Base-by-base conservation (phyloP, 2,329 filamentous ascomycete genomes). In the Pezicula rhizophila region DNA sequence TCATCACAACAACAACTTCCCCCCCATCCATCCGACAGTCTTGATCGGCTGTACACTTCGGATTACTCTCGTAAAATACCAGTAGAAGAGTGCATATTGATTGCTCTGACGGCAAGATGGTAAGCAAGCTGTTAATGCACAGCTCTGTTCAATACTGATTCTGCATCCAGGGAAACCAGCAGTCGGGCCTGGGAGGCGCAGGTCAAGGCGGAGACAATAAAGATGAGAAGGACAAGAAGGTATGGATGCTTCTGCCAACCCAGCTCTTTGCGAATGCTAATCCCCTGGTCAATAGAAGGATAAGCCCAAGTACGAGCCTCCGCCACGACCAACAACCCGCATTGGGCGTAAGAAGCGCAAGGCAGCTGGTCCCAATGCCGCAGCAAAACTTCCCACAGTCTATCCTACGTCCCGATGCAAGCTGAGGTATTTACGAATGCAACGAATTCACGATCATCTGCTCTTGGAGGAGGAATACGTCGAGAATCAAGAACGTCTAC, bases 281-380 rank as follows among this genome's bases (percentile, higher is more conserved):
- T 46, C n/a, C 23, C 26, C 45, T 34, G 18, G 18, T 51, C 34
- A 52, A 60, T 64, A 96, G 92, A 97, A 99, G 80, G 92, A 99
- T 56, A 99, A 99, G 85, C 93, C 93, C 67, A 97, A 96, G 87
- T 99, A 99, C 78, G 93, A 99, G 72, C 93, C 93, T 57, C 93
- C 93, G 60, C 93, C 93, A 70, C 86, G 92, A 65, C 93, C 93
- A 55, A 99, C 93, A 54, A 97, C 93, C 58, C 89, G 93, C 68
- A 86, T 99, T 68, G 93, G 93, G 53, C 89, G 92, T 66, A 96
- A 95, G 86, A 99, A 99, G 87, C 92, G 91, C 80, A 96, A 89
- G 84, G 81, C 83, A 44, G 90, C 87, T 52, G 93, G 93, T 46
- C 90, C 89, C 55, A 96, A 92, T 70, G 91, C 93, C 45, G 89